A percentile compares a stretch with the other conserved stretches of the same genome.
Conservation (phyloP, 2,329 filamentous ascomycete species). For the Leptographium flavum region DNA sequence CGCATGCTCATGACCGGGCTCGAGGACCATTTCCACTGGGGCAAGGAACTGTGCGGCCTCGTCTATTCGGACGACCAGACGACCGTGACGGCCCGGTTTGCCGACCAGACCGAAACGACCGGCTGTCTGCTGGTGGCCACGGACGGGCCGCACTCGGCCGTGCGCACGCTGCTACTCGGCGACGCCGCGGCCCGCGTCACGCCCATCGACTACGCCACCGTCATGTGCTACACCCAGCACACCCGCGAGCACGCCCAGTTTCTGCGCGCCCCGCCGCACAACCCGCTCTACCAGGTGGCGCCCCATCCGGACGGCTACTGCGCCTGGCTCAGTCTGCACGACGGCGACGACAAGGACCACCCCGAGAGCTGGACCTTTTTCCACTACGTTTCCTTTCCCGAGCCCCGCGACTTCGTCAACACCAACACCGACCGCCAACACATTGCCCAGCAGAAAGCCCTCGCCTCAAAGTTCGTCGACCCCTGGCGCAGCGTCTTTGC, state of each 20-base stretch:
- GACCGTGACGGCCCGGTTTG: not conserved
- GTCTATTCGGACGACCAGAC: not conserved
- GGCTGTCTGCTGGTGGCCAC: not conserved
- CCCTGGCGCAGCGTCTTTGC: too few species aligned
- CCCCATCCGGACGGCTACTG: too few species aligned
- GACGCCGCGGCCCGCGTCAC: not conserved
- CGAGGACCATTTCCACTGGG: not conserved
- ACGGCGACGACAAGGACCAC: too few species aligned
- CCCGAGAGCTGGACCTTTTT: too few species aligned
- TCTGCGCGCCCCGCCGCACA: not conserved
- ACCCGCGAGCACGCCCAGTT: not conserved
- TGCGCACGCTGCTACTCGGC: not conserved
- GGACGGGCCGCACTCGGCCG: not conserved
- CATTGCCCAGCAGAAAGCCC: too few species aligned
- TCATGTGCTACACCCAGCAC: not conserved
- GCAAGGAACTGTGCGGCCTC: not conserved
- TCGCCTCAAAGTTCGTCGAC: too few species aligned
- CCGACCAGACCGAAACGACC: not conserved
- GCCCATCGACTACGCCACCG: not conserved
- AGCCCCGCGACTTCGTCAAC: too few species aligned
- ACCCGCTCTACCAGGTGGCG: too few species aligned
- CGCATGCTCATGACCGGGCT: not conserved
- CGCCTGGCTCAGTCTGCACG: too few species aligned
- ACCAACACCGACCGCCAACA: too few species aligned
- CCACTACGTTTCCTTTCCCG: too few species aligned